Percentiles rank a stretch among this genome's conserved stretches.
Evolutionary conservation across 2,329 filamentous ascomycete genomes (phyloP).

Genomic region (Lecanicillium sp.): DNA sequence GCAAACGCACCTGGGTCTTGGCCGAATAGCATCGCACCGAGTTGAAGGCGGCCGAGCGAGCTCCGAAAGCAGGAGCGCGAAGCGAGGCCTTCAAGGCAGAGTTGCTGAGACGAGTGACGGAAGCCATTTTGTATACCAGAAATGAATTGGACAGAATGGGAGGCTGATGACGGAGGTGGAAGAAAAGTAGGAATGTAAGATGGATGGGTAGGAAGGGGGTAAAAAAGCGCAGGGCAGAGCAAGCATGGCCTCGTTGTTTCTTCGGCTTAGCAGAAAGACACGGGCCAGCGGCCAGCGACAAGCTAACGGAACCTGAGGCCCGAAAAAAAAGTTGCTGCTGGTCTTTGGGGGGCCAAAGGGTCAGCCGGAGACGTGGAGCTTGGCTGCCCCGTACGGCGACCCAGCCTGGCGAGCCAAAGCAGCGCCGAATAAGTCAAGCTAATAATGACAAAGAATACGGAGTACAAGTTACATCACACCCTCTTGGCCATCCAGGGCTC

Average conservation of each 20-base stretch:
- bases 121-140: constrained; percentile 63
- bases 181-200: constrained; percentile 23
- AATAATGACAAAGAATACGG: too few species aligned
- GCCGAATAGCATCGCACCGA: constrained; percentile 86
- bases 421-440: too few species aligned
- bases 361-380: not conserved
- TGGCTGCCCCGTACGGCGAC: too few species aligned
- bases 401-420: too few species aligned
- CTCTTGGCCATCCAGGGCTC: too few species aligned
- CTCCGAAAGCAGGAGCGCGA: constrained; percentile 59
- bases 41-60: constrained; percentile 69
- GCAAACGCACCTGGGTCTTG: constrained; percentile 69
- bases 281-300: constrained; percentile 4
- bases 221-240: constrained; percentile 17
- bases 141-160: constrained; percentile 13
- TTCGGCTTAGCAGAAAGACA: constrained; percentile 5
- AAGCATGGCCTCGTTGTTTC: not conserved
- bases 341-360: not conserved
- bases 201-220: constrained; percentile 14
- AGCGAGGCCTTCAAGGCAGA: constrained; percentile 75
- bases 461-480: too few species aligned
- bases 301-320: not conserved
- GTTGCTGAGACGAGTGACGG: constrained; percentile 74
- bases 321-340: constrained; percentile 3
- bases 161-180: constrained; percentile 24